Evolutionary conservation across 176 grass and related monocot species (phyloP), one percentile per base, ranked within the genome.

Genomic region (Triticum monococcum): DNA sequence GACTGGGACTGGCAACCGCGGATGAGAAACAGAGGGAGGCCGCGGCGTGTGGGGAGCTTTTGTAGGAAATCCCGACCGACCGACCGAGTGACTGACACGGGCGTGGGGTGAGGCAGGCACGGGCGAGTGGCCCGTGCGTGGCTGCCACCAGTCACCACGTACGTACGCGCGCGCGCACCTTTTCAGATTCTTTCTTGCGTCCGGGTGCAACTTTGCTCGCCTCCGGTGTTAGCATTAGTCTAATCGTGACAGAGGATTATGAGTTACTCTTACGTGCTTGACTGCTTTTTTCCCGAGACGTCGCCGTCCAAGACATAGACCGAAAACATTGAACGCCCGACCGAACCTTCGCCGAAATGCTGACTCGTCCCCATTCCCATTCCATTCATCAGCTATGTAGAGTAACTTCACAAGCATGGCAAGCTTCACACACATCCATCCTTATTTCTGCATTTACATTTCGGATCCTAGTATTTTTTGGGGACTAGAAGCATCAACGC

Each of bases 11-110:
- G 25, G 52, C 64, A 10, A 50, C 25, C 4, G 3, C 11, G 43
- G 43, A 12, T 45, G 35, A 31, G 24, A 4, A 72, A 59, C 77
- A 60, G 46, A 41, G 64, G 25, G 62, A 11, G 12, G 75, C 0
- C 31, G 80, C 41, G 73, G 80, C 66, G 73, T 79, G 89, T 73
- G 89, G 84, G 12, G 77, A 85, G 62, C 3, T 79, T 83, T 71
- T 57, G 41, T 85, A 65, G 23, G 43, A 12, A 45, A 75, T 85
- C 76, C 41, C 31, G 14, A 14, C 13, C 40, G 38, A 43, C 71
- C 71, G 72, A 56, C 57, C 20, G 77, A 11, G 18, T 60, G 18
- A 85, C 43, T 76, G 83, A 23, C 83, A 23, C 0, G 64, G 68
- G 63, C 82, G 82, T 86, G 79, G 14, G 84, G 2, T 68, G 22